Evolutionary conservation across 2,329 filamentous ascomycete species (phyloP).

Genomic region (Penicillium sp.): DNA sequence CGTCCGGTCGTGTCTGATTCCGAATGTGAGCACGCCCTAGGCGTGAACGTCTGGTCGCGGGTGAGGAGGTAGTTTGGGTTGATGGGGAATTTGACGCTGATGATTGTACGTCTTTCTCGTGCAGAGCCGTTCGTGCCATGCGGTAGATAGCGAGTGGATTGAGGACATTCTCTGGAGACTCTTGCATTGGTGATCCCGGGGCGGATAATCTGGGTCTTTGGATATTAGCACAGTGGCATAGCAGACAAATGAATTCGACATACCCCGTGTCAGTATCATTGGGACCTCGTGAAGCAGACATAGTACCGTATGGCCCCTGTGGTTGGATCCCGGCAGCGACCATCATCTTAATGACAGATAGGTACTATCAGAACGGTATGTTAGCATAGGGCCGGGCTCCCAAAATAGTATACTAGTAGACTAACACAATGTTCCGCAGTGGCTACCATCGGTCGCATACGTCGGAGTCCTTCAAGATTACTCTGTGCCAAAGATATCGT

Average conservation of each 20-base stretch:
- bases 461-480: slow-evolving; percentile 16
- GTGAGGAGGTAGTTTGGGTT: slow-evolving; percentile 4
- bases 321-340: slow-evolving; percentile 15
- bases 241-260: not conserved
- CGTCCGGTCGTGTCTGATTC: not conserved
- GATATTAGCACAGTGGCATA: not conserved
- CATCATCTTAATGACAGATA: slow-evolving; percentile 21
- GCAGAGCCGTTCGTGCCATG: slow-evolving; percentile 24
- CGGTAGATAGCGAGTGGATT: slow-evolving; percentile 29
- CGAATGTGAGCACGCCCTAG: not conserved
- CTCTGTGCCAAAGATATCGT: slow-evolving; percentile 13
- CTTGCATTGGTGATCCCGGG: slow-evolving; percentile 18
- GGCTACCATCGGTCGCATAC: slow-evolving; percentile 20
- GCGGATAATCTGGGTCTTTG: slow-evolving; percentile 10
- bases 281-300: not conserved
- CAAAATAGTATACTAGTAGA: too few relatives aligned
- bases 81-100: slow-evolving; percentile 8
- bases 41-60: not conserved
- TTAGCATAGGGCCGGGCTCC: too few relatives aligned
- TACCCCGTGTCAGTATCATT: slow-evolving; percentile 6
- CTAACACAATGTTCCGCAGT: slow-evolving; percentile 22
- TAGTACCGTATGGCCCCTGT: not conserved
- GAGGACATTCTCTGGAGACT: slow-evolving; percentile 25
- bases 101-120: slow-evolving; percentile 16
- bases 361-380: slow-evolving; percentile 3